These are phyloP conservation scores for Endocalyx cinctus DNA, from an alignment of 2,329 filamentous ascomycete species.

Conservation along the genomic window DNA sequence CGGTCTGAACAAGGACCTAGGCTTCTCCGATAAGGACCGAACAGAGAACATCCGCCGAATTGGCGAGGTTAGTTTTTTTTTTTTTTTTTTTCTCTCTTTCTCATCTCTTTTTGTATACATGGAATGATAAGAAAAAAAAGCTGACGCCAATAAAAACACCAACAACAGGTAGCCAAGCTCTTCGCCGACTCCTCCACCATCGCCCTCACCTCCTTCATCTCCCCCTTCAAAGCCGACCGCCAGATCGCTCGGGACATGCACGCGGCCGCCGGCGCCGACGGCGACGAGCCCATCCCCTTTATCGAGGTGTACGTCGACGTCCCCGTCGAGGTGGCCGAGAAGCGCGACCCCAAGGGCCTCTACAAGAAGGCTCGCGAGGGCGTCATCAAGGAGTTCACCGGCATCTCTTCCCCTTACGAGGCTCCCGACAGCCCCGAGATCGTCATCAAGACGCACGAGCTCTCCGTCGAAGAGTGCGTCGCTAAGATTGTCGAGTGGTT, in stretches of 20 bases:
- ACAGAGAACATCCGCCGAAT: conserved; percentile 98
- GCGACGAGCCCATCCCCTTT: conserved; percentile 72
- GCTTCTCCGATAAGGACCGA: conserved; percentile 87
- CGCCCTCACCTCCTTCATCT: conserved; percentile 95
- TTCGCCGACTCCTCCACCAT: conserved; percentile 88
- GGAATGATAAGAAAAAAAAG: background rate
- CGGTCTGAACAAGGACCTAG: conserved; percentile 95
- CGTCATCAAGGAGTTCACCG: conserved; percentile 96
- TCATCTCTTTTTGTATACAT: conserved; percentile 1
- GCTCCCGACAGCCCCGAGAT: conserved; percentile 82
- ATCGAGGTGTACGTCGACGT: conserved; percentile 94
- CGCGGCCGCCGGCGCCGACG: conserved; percentile 57
- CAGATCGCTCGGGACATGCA: conserved; percentile 79
- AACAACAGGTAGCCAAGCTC: conserved; percentile 78
- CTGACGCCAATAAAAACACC: too few relatives aligned
- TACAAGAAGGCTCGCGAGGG: conserved; percentile 96
- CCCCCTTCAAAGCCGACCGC: conserved; percentile 84
- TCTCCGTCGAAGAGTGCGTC: conserved; percentile 84
- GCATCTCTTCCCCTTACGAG: conserved; percentile 93
- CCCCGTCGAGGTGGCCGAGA: conserved; percentile 84
- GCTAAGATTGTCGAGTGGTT: conserved; percentile 78
- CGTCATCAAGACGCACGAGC: conserved; percentile 75
- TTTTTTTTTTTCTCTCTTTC: background rate
- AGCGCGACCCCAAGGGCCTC: conserved; percentile 93
- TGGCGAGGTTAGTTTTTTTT: conserved; percentile 57